Evolutionary conservation across 2,329 filamentous ascomycete genomes (phyloP), one percentile per base, ranked within the genome.

Genomic region (Fusarium dimerum): DNA sequence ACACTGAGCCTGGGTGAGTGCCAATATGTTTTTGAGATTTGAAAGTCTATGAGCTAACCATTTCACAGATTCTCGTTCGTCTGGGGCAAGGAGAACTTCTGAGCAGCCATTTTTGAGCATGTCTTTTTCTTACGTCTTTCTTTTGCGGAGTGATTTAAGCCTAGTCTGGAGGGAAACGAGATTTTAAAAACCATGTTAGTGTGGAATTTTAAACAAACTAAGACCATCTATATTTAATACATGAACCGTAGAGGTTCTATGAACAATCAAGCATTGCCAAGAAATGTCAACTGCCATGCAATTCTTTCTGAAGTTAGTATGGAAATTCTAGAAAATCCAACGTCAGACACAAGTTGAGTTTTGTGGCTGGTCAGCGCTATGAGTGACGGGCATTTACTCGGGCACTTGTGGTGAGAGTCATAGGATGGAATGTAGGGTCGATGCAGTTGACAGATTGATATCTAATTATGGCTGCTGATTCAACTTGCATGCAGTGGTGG

Each of bases 1-100:
- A 93, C 75, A 90, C 87, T 52, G 89, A 92, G 67, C 88, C 89
- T 68, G 89, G 84, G 78, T 89, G 79, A 78, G 85, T 61, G 52
- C 43, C 36, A 5, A 47, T 18, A 36, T 41, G 12, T 34, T 15
- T 7, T 26, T 26, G 20, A 5, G 20, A 16, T 44, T 30, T 12
- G 56, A 58, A 59, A 50, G 57, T 57, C 45, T 7, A 32, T 46
- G 52, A 59, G 55, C 68, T 72, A 64, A 71, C 64, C 30, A 30
- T 16, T 26, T 29, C 50, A 17, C 50, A 83, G 83, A 38, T 87
- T 86, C 70, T 82, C 79, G 44, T 87, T 84, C 62, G 82, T 86
- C 44, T 87, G 83, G 83, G 84, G 84, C 65, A 87, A 87, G 69
- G 84, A 87, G 73, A 87, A 87, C 68, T 87, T 60, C 40, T 60